Evolutionary conservation across 495 filamentous ascomycete species (phyloP), one percentile per base, ranked within the genome.

Genomic region (Bryoglossum gracile): DNA sequence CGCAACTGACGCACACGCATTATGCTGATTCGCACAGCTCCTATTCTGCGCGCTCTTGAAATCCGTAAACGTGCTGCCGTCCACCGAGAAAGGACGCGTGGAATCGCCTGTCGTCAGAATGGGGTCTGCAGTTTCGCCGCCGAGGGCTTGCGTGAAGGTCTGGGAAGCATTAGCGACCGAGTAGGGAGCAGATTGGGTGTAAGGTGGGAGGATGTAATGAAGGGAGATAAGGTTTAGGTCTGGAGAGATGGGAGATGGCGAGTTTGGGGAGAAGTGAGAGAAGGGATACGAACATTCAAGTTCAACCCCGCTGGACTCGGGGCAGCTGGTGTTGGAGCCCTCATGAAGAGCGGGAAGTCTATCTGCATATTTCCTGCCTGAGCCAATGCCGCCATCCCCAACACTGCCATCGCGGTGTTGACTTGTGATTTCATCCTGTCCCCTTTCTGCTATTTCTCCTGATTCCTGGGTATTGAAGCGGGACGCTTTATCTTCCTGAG

Each of bases 11-110:
- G 73, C 65, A 63, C 74, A 77, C 9, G 65, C 65, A 61, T 76
- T 77, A 64, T 74, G 69, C 56, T 77, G 74, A n/a, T 74, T 59
- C 46, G 66, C 63, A 62, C 73, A 77, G 3, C 68, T 72, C 17
- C 74, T 67, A 59, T 67, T 63, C 44, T 72, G 54, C 14, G 74
- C 74, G 14, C 68, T 71, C 26, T 58, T 65, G 24, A 54, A 42
- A 47, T 69, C 68, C 10, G 64, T 58, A 58, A 80, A 80, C 4
- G 68, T 70, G 43, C 52, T 56, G 32, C 75, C 75, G 58, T 73
- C 70, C 33, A 78, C 74, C 11, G 55, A 44, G 64, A 80, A 80
- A 33, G 76, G 75, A 26, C 70, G 62, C 0, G 49, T 60, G 32
- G 63, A 62, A 9, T 64, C 62, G 13, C 69, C 62, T 24, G 63